phyloP scores from a whole-genome alignment of 139 green algal species.

The Closterium sp. region DNA sequence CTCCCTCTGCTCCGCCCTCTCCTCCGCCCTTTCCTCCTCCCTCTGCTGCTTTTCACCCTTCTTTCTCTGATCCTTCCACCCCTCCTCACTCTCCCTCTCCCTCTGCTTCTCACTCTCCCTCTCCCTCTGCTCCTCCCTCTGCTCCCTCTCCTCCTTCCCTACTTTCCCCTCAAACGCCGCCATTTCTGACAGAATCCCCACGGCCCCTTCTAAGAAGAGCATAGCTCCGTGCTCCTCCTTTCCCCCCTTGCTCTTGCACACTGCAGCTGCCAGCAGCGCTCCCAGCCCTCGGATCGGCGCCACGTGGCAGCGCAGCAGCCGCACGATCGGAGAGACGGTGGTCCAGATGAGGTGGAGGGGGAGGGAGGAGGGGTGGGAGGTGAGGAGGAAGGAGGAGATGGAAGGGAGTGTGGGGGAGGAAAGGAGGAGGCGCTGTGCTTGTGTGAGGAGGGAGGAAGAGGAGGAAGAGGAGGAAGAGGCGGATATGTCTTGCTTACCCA shows the following conservation, averaged over 20 bases:
- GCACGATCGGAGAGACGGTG: not conserved
- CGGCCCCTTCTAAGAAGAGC: not conserved
- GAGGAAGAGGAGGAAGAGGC: too few relatives aligned
- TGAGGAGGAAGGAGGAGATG: not conserved
- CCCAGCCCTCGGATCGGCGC: not conserved
- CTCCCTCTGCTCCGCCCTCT: not conserved
- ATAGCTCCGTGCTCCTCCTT: not conserved
- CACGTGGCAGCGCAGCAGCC: not conserved
- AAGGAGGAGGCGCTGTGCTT: not conserved
- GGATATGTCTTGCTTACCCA: too few relatives aligned
- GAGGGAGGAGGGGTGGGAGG: not conserved
- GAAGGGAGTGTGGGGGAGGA: not conserved
- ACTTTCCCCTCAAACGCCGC: not conserved
- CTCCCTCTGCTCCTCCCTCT: too few relatives aligned
- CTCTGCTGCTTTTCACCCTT: too few relatives aligned
- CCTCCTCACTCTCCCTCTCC: not conserved
- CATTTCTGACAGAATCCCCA: not conserved
- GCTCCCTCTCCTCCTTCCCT: too few relatives aligned
- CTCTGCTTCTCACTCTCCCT: not conserved
- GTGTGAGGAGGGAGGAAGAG: too few relatives aligned
- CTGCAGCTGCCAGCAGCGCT: not conserved
- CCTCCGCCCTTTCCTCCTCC: not conserved
- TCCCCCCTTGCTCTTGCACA: not conserved
- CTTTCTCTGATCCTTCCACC: not conserved
- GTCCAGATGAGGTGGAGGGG: not conserved